phyloP scores from a whole-genome alignment of 371 early-diverging fungal genomes.

The Smittium mucronatum region DNA sequence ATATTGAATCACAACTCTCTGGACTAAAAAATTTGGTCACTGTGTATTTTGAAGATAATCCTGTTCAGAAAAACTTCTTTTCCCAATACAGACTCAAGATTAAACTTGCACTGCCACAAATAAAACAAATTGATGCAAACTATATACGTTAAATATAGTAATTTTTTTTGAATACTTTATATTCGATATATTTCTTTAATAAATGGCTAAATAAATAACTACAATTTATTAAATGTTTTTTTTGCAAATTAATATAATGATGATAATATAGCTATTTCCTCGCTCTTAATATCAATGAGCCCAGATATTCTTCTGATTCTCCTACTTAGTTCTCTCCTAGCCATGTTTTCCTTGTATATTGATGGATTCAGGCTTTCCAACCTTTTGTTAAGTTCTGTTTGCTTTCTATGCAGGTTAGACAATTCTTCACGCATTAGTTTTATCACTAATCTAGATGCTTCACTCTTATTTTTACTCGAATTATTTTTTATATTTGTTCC shows the following conservation, averaged over 20 bases:
- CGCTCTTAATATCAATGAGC: conserved; percentile 9
- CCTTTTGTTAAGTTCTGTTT: background rate
- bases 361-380: background rate
- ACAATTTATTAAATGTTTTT: no score
- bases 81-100: conserved; percentile 82
- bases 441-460: background rate
- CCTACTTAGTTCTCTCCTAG: background rate
- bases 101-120: conserved; percentile 65
- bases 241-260: conserved; percentile 26
- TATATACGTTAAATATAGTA: background rate
- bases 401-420: background rate
- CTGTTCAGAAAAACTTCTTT: conserved; percentile 58
- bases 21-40: conserved; percentile 51
- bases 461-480: background rate
- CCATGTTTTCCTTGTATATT: background rate
- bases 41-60: conserved; percentile 92
- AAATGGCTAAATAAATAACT: no score
- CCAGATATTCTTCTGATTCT: background rate
- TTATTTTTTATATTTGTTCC: background rate
- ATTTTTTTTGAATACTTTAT: no score
- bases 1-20: conserved; percentile 57
- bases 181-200: no score
- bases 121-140: conserved; percentile 83
- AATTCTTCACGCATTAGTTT: background rate
- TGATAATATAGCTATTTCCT: conserved; percentile 5